phyloP scores from a whole-genome alignment of 1,284 basidiomycete species.

The Leccinum subrobustum region DNA sequence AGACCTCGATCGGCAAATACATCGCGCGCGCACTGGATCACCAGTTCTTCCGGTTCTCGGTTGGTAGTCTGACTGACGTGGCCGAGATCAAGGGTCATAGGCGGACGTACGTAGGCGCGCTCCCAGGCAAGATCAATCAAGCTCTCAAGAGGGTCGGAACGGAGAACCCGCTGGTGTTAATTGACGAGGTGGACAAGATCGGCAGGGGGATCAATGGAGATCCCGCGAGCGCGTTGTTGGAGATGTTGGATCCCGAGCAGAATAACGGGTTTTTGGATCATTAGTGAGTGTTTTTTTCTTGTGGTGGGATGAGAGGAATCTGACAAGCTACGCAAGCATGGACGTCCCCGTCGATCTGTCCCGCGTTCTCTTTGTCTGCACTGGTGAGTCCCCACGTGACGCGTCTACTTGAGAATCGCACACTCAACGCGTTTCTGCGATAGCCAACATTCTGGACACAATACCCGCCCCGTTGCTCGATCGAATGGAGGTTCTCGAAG shows the following conservation, averaged over 20 bases:
- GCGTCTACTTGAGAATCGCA: not conserved
- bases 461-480: conserved; percentile 96
- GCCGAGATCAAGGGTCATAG: conserved; percentile 99
- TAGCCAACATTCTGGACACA: conserved; percentile 89
- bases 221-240: conserved; percentile 89
- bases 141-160: conserved; percentile 96
- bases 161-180: conserved; percentile 94
- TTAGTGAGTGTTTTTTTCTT: conserved; percentile 52
- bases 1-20: conserved; percentile 94
- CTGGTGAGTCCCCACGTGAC: conserved; percentile 44
- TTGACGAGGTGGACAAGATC: conserved; percentile 99
- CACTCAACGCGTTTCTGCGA: not conserved
- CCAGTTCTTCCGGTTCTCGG: conserved; percentile 95
- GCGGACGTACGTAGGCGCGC: conserved; percentile 93
- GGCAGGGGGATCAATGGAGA: conserved; percentile 96
- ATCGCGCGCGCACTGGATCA: conserved; percentile 84
- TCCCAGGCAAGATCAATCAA: conserved; percentile 98
- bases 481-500: conserved; percentile 97
- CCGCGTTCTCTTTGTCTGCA: conserved; percentile 96
- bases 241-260: conserved; percentile 99
- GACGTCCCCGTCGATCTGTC: conserved; percentile 97
- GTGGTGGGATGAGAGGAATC: not conserved
- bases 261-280: conserved; percentile 96
- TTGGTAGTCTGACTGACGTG: conserved; percentile 95
- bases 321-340: conserved; percentile 55